phyloP scores from a whole-genome alignment of 768 basidiomycete genomes.

The Serendipita vermifera region DNA sequence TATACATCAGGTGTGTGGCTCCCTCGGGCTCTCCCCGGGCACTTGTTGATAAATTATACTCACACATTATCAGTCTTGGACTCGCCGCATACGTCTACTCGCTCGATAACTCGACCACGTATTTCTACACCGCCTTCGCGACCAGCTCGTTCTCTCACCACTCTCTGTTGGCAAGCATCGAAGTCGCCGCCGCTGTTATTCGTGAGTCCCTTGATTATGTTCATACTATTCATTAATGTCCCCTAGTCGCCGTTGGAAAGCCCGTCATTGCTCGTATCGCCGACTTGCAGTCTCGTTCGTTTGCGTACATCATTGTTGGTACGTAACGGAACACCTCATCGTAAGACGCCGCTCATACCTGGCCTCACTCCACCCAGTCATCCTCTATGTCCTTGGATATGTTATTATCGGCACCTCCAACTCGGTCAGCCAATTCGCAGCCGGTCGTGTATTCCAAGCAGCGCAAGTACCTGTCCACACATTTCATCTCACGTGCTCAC shows the following conservation, averaged over 20 bases:
- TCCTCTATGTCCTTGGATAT: slow-evolving; percentile 49
- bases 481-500: slow-evolving; percentile 20
- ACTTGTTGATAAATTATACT: background rate
- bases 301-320: slow-evolving; percentile 46
- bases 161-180: slow-evolving; percentile 42
- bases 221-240: slow-evolving; percentile 15
- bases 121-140: slow-evolving; percentile 47
- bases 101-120: slow-evolving; percentile 57
- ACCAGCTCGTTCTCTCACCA: slow-evolving; percentile 40
- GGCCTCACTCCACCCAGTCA: slow-evolving; percentile 23
- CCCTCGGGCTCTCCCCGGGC: background rate
- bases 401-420: slow-evolving; percentile 39
- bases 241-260: slow-evolving; percentile 39
- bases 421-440: slow-evolving; percentile 34
- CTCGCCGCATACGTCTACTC: slow-evolving; percentile 69
- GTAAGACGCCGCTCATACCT: background rate
- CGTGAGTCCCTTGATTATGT: slow-evolving; percentile 27
- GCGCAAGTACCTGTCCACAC: slow-evolving; percentile 27
- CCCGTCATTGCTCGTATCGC: slow-evolving; percentile 63
- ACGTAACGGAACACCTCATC: slow-evolving; percentile 21
- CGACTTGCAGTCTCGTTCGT: slow-evolving; percentile 55
- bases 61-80: slow-evolving; percentile 30
- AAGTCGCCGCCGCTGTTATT: slow-evolving; percentile 42
- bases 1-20: slow-evolving; percentile 42
- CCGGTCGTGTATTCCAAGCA: slow-evolving; percentile 45